Evolutionary conservation across 345 rosid species (phyloP), one percentile per base, ranked within the genome.

Genomic region (Citrus australasica): DNA sequence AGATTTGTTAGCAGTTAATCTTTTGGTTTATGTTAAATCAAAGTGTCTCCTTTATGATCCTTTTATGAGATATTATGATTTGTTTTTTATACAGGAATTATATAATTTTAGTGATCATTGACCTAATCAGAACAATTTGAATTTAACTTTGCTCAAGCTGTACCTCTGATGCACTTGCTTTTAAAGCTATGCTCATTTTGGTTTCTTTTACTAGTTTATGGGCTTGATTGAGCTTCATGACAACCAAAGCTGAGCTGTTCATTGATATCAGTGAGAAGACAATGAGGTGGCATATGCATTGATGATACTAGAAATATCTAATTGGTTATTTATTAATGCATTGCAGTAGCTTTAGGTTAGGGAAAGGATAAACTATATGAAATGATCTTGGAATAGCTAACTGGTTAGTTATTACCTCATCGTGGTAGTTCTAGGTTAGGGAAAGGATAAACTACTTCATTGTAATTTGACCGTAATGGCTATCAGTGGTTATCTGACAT

Each of bases 391-490:
- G 62, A 60, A 73, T 37, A 28, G 40, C 30, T 17, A 40, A 40
- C 9, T 17, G 27, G 27, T 27, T 21, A 9, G 42, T 74, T 75
- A 30, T 42, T 46, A 21, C 27, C 51, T 38, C 21, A 42, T 63
- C 6, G 7, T 48, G 38, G 2, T 25, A 62, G 46, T 27, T 51
- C 22, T 28, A 21, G 61, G 42, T 22, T 51, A 37, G 32, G 35
- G 53, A 42, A 53, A 76, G 25, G 63, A 37, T 16, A 33, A 30
- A 8, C 63, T 21, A n/a, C 14, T 48, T 32, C 17, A 48, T 75
- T 24, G 35, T 67, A 76, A 76, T 53, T 67, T 76, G 32, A 76
- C 55, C 40, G 56, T 55, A 38, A 37, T 53, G n/a, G 48, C 56
- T 33, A 3, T 40, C n/a, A 37, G 38, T 22, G 32, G 19, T 65